These are phyloP conservation scores for Fusarium sp. DNA, from an alignment of 2,329 filamentous ascomycete genomes.

Conservation along the genomic window DNA sequence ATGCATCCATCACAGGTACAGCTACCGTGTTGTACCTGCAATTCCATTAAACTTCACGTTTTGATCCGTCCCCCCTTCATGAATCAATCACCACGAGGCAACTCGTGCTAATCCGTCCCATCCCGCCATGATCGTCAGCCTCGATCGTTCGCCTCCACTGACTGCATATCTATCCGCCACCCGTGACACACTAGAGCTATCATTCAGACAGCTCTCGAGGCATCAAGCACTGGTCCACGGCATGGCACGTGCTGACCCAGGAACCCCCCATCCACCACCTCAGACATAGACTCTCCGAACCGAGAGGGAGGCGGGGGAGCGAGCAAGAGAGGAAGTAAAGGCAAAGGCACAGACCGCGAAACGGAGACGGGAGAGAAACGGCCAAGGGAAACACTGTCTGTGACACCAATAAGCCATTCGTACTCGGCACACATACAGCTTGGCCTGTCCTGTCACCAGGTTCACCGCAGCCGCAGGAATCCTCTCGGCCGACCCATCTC, in stretches of 20 bases:
- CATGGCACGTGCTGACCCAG: conserved; percentile 39
- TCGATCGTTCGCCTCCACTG: conserved; percentile 19
- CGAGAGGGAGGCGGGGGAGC: conserved; percentile 18
- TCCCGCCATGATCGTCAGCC: conserved; percentile 31
- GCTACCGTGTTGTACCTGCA: background rate
- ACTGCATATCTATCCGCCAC: conserved; percentile 7
- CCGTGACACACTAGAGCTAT: conserved; percentile 16
- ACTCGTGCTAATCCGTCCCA: conserved; percentile 12
- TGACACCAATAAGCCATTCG: conserved; percentile 4
- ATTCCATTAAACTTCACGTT: background rate
- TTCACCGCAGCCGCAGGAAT: conserved; percentile 32
- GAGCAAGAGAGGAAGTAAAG: background rate
- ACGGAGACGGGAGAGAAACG: conserved; percentile 14
- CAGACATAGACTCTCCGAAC: conserved; percentile 27
- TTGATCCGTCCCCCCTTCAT: conserved; percentile 6
- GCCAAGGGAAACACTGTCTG: conserved; percentile 16
- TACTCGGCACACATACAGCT: conserved; percentile 21
- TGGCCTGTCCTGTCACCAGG: conserved; percentile 14
- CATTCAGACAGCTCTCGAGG: background rate
- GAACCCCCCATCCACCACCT: conserved; percentile 33
- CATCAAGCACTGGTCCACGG: conserved; percentile 24
- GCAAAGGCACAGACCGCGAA: background rate
- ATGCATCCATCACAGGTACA: background rate
- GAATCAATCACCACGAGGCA: conserved; percentile 9
- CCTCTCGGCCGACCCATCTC: conserved; percentile 38